A percentile compares a stretch with the other conserved stretches of the same genome.
Conservation (phyloP, 106 monocot genomes). For the Ottelia alismoides region DNA sequence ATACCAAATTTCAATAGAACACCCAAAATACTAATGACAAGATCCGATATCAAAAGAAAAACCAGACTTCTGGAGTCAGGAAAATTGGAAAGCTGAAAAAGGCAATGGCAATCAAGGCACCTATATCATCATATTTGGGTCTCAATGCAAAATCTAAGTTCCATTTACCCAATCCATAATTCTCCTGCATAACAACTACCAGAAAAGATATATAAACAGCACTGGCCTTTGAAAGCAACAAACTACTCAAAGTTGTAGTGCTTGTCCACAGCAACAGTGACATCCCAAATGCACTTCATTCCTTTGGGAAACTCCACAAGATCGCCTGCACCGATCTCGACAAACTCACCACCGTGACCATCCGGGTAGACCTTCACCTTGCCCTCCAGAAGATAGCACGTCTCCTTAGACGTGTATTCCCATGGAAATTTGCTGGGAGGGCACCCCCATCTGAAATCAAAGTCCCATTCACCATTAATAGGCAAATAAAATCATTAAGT, state of each 20-base stretch:
- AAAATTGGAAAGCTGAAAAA: too few species aligned
- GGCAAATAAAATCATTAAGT: neutral
- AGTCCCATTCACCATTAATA: neutral
- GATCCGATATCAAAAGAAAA: too few species aligned
- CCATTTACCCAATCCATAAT: too few species aligned
- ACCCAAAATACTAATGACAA: too few species aligned
- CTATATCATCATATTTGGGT: too few species aligned
- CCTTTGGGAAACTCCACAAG: slow-evolving; percentile 17
- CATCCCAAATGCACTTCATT: slow-evolving; percentile 18
- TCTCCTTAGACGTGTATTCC: slow-evolving; percentile 15
- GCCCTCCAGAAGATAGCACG: slow-evolving; percentile 10
- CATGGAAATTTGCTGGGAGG: slow-evolving; percentile 16
- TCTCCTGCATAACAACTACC: too few species aligned
- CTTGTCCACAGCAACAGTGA: slow-evolving; percentile 8
- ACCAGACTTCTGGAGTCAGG: too few species aligned
- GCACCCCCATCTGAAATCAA: slow-evolving; percentile 10
- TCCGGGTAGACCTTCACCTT: slow-evolving; percentile 16
- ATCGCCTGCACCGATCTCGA: slow-evolving; percentile 15
- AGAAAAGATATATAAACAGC: too few species aligned
- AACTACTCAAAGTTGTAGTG: slow-evolving; percentile 12
- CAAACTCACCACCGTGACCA: slow-evolving; percentile 6
- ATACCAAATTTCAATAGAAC: too few species aligned
- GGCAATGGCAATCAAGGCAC: too few species aligned
- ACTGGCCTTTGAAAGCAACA: too few species aligned
- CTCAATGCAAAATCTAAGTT: too few species aligned